phyloP scores from a whole-genome alignment of 495 filamentous ascomycete species.

The Amorphotheca resinae region DNA sequence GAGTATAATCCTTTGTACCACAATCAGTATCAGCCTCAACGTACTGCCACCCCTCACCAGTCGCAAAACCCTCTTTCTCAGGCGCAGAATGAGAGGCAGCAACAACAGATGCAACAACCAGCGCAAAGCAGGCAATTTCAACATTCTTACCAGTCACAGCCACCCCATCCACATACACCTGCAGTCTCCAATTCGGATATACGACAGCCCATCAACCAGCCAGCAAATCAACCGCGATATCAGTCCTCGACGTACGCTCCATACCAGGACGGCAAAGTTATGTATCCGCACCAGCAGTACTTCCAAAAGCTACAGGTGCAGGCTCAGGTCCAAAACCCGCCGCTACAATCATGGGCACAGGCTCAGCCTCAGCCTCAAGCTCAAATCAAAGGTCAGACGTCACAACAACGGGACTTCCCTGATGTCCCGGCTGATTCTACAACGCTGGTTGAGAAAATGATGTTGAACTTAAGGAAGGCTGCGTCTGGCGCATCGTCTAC shows the following conservation, averaged over 20 bases:
- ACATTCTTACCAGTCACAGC: neutral
- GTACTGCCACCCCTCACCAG: neutral
- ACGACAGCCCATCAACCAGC: neutral
- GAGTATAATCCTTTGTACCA: conserved; percentile 28
- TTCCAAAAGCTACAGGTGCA: conserved; percentile 3
- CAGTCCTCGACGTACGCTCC: neutral
- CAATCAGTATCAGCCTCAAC: conserved; percentile 16
- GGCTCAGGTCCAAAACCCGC: too few relatives aligned
- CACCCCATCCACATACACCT: neutral
- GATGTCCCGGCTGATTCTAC: conserved; percentile 32
- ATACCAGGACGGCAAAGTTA: neutral
- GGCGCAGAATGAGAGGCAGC: neutral
- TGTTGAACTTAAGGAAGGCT: conserved; percentile 28
- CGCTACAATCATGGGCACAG: neutral
- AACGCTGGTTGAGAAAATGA: conserved; percentile 38
- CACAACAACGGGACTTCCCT: conserved; percentile 21
- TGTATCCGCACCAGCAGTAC: conserved; percentile 15
- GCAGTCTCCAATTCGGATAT: neutral
- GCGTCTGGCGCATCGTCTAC: neutral
- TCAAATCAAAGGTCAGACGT: neutral
- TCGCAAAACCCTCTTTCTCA: neutral
- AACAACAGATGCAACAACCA: conserved; percentile 3
- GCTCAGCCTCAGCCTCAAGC: neutral
- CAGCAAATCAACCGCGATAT: neutral
- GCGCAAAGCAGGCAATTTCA: neutral